Evolutionary conservation across 2,329 filamentous ascomycete genomes (phyloP), one percentile per base, ranked within the genome.

Genomic region (Claviceps monticola): DNA sequence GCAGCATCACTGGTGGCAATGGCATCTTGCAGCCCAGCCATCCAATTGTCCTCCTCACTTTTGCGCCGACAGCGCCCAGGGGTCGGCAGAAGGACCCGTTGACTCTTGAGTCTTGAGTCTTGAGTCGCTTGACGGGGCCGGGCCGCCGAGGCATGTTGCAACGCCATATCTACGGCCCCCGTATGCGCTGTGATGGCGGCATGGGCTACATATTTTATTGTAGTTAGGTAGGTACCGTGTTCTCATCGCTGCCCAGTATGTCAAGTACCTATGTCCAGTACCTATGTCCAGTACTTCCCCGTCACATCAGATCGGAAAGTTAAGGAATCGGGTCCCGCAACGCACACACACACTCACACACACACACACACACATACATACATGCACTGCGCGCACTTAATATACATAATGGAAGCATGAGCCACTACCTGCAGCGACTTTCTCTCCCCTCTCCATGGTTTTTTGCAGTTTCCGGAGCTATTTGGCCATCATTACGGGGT

Each of bases 401-500:
- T 34, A 66, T 74, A 75, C 72, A 74, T 75, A 75, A 74, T 68
- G 63, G 61, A 39, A 46, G 21, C 64, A 62, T 63, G 69, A 72
- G 65, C 66, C 71, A 70, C 72, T 72, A 60, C 60, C 54, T 56
- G 58, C 62, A 62, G 61, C 60, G 57, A 61, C 59, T 37, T 14
- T 11, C 17, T 38, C 34, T 21, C 8, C 14, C 6, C 11, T 14
- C 42, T 7, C 42, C 19, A 44, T 16, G 26, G 64, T 64, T 60
- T 70, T 71, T 71, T 70, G 69, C 64, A 64, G 66, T 63, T 59
- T 64, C 62, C 57, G 63, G 57, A 61, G 61, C 60, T 62, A 63
- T 59, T 58, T 60, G 61, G 56, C 59, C 60, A 61, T 59, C 58
- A 62, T 61, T 56, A 61, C 59, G 62, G 61, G 60, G 3, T 58